Evolutionary conservation across 495 filamentous ascomycete genomes (phyloP), one percentile per base, ranked within the genome.

Genomic region (Filosporella fistucella): DNA sequence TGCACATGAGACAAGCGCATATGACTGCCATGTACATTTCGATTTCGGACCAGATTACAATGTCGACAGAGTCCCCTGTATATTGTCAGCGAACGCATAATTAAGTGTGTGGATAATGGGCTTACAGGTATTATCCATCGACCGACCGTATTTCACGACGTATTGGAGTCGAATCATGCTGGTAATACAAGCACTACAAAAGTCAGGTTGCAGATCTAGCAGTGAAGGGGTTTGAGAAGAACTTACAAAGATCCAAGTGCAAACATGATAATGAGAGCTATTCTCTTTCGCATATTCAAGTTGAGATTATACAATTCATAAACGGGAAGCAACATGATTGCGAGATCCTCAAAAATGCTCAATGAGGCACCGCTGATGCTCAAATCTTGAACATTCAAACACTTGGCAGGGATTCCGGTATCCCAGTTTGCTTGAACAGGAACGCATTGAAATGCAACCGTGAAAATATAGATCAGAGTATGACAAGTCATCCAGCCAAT

Each of bases 21-120:
- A 71, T 60, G 18, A 76, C 63, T 29, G 69, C 71, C 1, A 67
- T 59, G 54, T 71, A 69, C 59, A 61, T 65, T 61, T 78, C 74
- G 37, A 71, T 54, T 10, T 65, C 58, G 45, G 60, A 66, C 72
- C 72, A 78, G 53, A 69, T 66, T 20, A 70, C 63, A 21, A 69
- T 65, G n/a, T 57, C 59, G 1, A 64, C 61, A 41, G 60, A 57
- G 42, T 70, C 65, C 63, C 61, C 66, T 56, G 40, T 4, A 14
- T 20, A 7, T 20, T 16, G 11, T 43, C 14, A 43, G 24, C 8
- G 25, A n/a, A 23, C 11, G 10, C 11, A 26, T 3, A 40, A 21
- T 7, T 40, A 23, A 13, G 2, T 7, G 41, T 24, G 20, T 25
- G 16, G 32, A 34, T 8, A 17, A 23, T 40, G 22, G 22, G 28